Evolutionary conservation across 2,329 filamentous ascomycete genomes (phyloP), one percentile per base, ranked within the genome.

Genomic region (Pseudogymnoascus sp.): DNA sequence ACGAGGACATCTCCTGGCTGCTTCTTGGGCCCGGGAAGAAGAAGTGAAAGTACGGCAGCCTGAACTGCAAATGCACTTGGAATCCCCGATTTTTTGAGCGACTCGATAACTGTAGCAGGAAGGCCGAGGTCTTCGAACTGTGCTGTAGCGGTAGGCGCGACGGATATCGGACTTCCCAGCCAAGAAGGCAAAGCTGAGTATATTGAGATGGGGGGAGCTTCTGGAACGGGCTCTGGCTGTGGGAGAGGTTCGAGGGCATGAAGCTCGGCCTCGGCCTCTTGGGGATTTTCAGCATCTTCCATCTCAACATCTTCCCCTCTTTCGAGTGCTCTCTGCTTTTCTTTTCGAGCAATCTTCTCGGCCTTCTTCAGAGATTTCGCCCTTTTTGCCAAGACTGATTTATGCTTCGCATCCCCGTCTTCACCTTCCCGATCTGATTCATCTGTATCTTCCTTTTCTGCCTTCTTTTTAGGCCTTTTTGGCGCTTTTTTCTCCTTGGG

Each of bases 201-300:
- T n/a, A 83, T 82, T 1, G 88, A 85, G 62, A 82, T 81, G 61
- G 83, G 80, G 1, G 79, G 78, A 31, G 82, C 77, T 54, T 86
- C 81, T 0, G 81, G 77, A 0, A 85, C 79, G 0, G 83, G 84
- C 34, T 83, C 82, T 11, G 90, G 92, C 69, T 96, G 92, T 6
- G 92, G 92, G 18, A 96, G 79, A 5, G 91, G 92, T 63, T 89
- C 86, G 0, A 97, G 79, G 21, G 90, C 91, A 73, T 92, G 86
- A 2, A 86, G 73, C 69, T 84, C 81, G 11, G 69, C 66, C 63
- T 72, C 69, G 69, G 72, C 59, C 67, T 70, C 62, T 67, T 68
- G 68, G 21, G 72, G 67, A 42, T 77, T 74, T 67, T 69, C 60
- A 23, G 66, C 60, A 45, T 70, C 23, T 66, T 66, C 16, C 14